Base-by-base conservation (phyloP, 495 filamentous ascomycete species). In the Lichenothelia convexa region DNA sequence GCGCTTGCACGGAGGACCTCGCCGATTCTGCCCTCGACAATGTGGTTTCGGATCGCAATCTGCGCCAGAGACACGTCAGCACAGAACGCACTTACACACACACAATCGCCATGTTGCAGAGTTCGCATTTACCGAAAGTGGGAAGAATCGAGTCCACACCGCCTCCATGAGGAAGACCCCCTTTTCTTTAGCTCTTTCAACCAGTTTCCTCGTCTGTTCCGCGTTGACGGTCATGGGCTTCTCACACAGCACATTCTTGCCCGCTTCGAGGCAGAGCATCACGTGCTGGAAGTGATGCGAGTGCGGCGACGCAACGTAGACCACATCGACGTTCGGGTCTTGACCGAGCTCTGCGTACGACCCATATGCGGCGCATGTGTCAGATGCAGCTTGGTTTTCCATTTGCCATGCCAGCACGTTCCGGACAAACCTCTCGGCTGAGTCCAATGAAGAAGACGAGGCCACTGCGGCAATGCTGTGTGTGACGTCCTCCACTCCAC, bases 1-100 rank as follows among this genome's bases (percentile, higher is more conserved):
- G 85, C 78, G 42, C 71, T 63, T 1, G 80, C 79, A 19, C 85
- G 69, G 23, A 78, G 67, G 4, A 93, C 76, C 30, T 72, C 69
- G 6, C 87, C 85, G 43, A 94, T 75, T 36, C 60, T 64, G 2
- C 78, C 78, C 1, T 64, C 59, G 37, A 63, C 56, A 37, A 89
- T 75, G 46, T 82, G 46, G 36, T 83, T 65, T 26, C 83, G 58
- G 17, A 93, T n/a, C n/a, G n/a, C n/a, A n/a, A n/a, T n/a, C n/a
- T n/a, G n/a, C n/a, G n/a, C n/a, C n/a, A n/a, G n/a, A n/a, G n/a
- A n/a, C n/a, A n/a, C n/a, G n/a, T n/a, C n/a, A n/a, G n/a, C n/a
- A n/a, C n/a, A n/a, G n/a, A n/a, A n/a, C n/a, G n/a, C n/a, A n/a
- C n/a, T n/a, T n/a, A n/a, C n/a, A n/a, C n/a, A n/a, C n/a, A n/a